A percentile compares a stretch with the other conserved stretches of the same genome.
Conservation (phyloP, 2,329 filamentous ascomycete species). For the Fusarium mexicanum region DNA sequence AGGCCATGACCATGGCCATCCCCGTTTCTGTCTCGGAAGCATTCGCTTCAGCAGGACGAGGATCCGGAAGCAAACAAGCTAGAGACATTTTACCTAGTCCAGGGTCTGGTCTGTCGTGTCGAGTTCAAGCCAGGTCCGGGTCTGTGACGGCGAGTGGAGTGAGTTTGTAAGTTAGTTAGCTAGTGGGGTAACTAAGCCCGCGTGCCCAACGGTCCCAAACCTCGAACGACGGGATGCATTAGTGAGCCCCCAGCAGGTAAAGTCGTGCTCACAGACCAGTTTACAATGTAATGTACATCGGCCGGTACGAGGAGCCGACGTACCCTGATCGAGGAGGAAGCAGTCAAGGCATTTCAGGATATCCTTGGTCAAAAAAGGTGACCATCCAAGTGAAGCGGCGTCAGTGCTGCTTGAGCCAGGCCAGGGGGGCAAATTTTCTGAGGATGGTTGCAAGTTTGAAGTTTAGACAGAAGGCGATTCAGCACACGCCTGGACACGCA, state of each 20-base stretch:
- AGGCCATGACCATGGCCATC: conserved; percentile 30
- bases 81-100: conserved; percentile 33
- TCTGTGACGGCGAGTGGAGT: conserved; percentile 36
- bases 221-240: conserved; percentile 35
- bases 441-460: conserved; percentile 11
- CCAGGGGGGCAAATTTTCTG: conserved; percentile 1
- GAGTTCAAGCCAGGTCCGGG: conserved; percentile 37
- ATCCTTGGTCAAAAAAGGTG: not conserved
- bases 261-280: conserved; percentile 13
- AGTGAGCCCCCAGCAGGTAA: not conserved
- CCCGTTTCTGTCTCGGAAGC: conserved; percentile 35
- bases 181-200: conserved; percentile 23
- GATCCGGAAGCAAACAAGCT: conserved; percentile 30
- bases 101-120: conserved; percentile 32
- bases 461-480: conserved; percentile 22
- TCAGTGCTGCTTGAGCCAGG: not conserved
- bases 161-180: conserved; percentile 22
- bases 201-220: conserved; percentile 27
- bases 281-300: not conserved
- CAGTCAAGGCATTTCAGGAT: not conserved
- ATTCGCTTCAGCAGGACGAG: conserved; percentile 33
- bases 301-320: conserved; percentile 40
- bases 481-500: conserved; percentile 8
- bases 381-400: not conserved
- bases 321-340: conserved; percentile 18